Evolutionary conservation across 2,329 filamentous ascomycete genomes (phyloP).

Genomic region (Aspergillus unguis): DNA sequence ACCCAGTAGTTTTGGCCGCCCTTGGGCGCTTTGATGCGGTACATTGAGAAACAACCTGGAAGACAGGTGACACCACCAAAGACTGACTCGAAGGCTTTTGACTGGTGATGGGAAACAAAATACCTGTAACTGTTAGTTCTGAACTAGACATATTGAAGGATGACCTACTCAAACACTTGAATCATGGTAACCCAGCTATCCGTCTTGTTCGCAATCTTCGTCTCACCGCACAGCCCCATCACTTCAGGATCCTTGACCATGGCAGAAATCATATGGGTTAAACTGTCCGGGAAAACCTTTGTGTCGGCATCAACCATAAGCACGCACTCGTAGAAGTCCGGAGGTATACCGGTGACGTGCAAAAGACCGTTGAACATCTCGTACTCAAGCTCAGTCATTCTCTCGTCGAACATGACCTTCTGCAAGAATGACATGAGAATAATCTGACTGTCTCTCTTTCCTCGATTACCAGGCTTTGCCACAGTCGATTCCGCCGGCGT

Average conservation of each 20-base stretch:
- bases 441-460: constrained; percentile 98
- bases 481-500: constrained; percentile 79
- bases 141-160: background rate
- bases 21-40: constrained; percentile 98
- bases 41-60: constrained; percentile 99
- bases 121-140: constrained; percentile 49
- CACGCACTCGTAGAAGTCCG: constrained; percentile 95
- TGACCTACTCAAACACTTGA: constrained; percentile 81
- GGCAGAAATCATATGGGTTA: constrained; percentile 98
- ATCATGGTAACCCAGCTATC: constrained; percentile 95
- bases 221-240: constrained; percentile 98
- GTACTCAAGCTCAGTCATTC: constrained; percentile 98
- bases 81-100: constrained; percentile 96
- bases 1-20: constrained; percentile 99
- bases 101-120: constrained; percentile 95
- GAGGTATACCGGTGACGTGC: constrained; percentile 97
- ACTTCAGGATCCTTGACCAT: constrained; percentile 99
- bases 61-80: constrained; percentile 99
- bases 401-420: constrained; percentile 99
- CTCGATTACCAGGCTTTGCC: constrained; percentile 91
- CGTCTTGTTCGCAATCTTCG: constrained; percentile 98
- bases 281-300: constrained; percentile 95
- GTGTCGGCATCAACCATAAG: constrained; percentile 99
- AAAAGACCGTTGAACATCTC: constrained; percentile 99
- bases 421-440: constrained; percentile 99